Percentiles rank a stretch among this genome's conserved stretches.
phyloP scores from a whole-genome alignment of 2,329 filamentous ascomycete genomes.

The Monosporascus sp. region DNA sequence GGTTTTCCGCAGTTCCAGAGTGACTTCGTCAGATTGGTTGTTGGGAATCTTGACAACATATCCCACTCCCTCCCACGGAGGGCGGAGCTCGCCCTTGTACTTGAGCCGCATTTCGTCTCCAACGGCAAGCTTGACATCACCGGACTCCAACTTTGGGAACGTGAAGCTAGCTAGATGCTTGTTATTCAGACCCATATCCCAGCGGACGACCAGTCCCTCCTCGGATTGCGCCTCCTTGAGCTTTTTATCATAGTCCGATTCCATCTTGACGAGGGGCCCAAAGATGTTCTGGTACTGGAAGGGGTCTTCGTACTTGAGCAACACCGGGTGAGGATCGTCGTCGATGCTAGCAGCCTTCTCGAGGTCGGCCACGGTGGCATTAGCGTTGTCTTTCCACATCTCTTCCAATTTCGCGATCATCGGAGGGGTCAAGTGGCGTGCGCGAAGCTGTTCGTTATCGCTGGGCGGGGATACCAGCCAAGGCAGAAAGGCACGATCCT shows the following conservation, averaged over 20 bases:
- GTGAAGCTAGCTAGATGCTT: constrained; percentile 96
- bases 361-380: constrained; percentile 81
- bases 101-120: constrained; percentile 97
- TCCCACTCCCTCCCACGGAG: constrained; percentile 93
- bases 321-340: constrained; percentile 88
- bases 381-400: constrained; percentile 94
- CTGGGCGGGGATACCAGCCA: constrained; percentile 90
- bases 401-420: constrained; percentile 96
- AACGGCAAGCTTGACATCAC: constrained; percentile 95
- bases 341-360: constrained; percentile 90
- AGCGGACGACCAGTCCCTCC: constrained; percentile 88
- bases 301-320: constrained; percentile 92
- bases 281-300: constrained; percentile 99
- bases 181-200: constrained; percentile 94
- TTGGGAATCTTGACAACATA: constrained; percentile 99
- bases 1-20: constrained; percentile 86
- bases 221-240: constrained; percentile 97
- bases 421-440: constrained; percentile 85
- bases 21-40: constrained; percentile 97
- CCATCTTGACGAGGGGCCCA: constrained; percentile 95
- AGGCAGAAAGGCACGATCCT: constrained; percentile 88
- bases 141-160: constrained; percentile 92
- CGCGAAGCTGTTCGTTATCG: constrained; percentile 92
- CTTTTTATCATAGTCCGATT: constrained; percentile 98
- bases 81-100: constrained; percentile 89